phyloP scores from a whole-genome alignment of 176 grass and related monocot species.

The Zoysia japonica region DNA sequence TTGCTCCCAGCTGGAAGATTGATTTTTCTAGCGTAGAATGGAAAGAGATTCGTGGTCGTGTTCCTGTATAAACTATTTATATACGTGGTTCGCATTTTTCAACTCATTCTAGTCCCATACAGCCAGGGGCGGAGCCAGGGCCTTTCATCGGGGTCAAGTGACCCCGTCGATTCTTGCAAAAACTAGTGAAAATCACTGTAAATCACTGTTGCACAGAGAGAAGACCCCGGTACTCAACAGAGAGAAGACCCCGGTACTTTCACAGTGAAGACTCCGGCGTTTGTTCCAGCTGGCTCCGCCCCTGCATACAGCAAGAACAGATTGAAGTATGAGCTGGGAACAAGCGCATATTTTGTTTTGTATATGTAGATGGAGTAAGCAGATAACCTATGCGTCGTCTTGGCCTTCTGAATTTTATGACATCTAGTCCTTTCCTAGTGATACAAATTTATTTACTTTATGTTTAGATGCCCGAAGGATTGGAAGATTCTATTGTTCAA shows the following conservation, averaged over 20 bases:
- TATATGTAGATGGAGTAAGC: slow-evolving; percentile 3
- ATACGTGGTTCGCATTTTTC: neutral
- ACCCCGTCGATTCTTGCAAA: no score
- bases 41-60: neutral
- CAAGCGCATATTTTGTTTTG: neutral
- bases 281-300: no score
- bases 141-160: no score
- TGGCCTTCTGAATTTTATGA: slow-evolving; percentile 55
- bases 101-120: neutral
- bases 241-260: no score
- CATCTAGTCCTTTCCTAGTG: slow-evolving; percentile 47
- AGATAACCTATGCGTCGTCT: slow-evolving; percentile 25
- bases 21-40: no score
- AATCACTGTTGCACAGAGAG: no score
- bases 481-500: slow-evolving; percentile 64
- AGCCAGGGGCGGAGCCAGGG: no score
- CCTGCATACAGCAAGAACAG: neutral
- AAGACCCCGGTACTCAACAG: no score
- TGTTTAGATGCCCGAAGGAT: slow-evolving; percentile 54
- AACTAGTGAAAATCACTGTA: no score
- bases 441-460: slow-evolving; percentile 32
- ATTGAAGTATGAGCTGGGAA: no score
- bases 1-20: no score
- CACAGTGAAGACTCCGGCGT: no score
- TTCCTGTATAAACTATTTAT: neutral